Percentiles rank a stretch among this genome's conserved stretches.
These are phyloP conservation scores for Bremia lactucae DNA, from an alignment of 352 stramenopile genomes.

Conservation along the genomic window DNA sequence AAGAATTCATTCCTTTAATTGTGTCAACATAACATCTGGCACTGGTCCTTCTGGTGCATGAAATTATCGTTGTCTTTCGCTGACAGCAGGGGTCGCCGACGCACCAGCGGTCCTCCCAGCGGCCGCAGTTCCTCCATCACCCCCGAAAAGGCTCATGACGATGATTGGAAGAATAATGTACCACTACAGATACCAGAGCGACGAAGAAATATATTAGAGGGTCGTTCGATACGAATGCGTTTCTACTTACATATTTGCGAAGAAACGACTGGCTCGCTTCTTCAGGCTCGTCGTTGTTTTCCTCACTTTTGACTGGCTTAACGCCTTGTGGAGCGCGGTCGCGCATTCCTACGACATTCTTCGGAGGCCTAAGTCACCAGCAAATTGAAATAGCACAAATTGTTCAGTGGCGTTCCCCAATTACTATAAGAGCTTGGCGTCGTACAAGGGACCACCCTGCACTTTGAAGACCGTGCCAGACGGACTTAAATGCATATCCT, in stretches of 20 bases:
- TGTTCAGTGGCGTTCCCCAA: neutral
- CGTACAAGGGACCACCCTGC: constrained; percentile 55
- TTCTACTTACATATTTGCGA: constrained; percentile 67
- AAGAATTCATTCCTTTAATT: too few species aligned
- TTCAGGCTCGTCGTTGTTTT: constrained; percentile 37
- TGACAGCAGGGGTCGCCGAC: constrained; percentile 9
- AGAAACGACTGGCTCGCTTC: constrained; percentile 74
- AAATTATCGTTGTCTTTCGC: constrained; percentile 22
- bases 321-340: constrained; percentile 60
- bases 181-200: constrained; percentile 38
- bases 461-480: constrained; percentile 48
- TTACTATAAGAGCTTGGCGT: neutral
- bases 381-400: neutral
- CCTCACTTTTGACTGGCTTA: constrained; percentile 55
- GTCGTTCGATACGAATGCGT: neutral
- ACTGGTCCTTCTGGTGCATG: neutral
- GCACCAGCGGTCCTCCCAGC: constrained; percentile 17
- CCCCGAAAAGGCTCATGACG: constrained; percentile 62
- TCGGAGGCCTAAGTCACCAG: constrained; percentile 41
- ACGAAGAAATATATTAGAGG: constrained; percentile 2
- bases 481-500: constrained; percentile 44
- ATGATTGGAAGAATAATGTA: constrained; percentile 78
- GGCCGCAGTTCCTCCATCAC: constrained; percentile 33
- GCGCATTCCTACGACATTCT: constrained; percentile 47
- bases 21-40: too few species aligned